Conservation (phyloP, 192 early-diverging fungal genomes). For the Polychytrium aggregatum region DNA sequence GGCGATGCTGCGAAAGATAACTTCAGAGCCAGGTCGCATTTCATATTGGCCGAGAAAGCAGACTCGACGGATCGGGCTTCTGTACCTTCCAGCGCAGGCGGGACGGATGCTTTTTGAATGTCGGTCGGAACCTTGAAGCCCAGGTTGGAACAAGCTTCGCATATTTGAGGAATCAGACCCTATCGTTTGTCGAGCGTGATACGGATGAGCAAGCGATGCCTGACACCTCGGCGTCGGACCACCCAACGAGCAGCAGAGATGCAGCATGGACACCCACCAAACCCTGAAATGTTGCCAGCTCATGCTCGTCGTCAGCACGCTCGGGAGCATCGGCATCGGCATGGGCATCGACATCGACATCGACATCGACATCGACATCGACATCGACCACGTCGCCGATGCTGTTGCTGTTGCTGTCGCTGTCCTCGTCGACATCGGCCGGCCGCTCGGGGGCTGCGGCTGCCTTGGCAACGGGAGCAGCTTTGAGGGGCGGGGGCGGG, state of each 20-base stretch:
- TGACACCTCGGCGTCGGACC: background rate
- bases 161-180: slow-evolving; percentile 81
- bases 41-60: background rate
- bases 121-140: slow-evolving; percentile 82
- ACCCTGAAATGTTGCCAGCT: slow-evolving; percentile 2
- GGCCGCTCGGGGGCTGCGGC: no score
- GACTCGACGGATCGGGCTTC: no score
- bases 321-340: no score
- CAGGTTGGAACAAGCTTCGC: slow-evolving; percentile 78
- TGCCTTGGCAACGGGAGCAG: no score
- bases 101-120: slow-evolving; percentile 86
- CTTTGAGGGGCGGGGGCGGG: no score
- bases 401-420: no score
- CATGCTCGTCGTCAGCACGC: no score
- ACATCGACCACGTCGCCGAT: no score
- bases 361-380: no score
- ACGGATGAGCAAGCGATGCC: background rate
- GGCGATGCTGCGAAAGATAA: background rate
- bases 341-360: no score
- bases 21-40: background rate
- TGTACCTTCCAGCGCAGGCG: slow-evolving; percentile 72
- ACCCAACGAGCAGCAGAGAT: background rate
- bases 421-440: no score
- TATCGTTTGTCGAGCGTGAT: background rate
- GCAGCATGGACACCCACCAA: slow-evolving; percentile 1